phyloP scores from a whole-genome alignment of 2,329 filamentous ascomycete species.

The Biscogniauxia mediterranea region DNA sequence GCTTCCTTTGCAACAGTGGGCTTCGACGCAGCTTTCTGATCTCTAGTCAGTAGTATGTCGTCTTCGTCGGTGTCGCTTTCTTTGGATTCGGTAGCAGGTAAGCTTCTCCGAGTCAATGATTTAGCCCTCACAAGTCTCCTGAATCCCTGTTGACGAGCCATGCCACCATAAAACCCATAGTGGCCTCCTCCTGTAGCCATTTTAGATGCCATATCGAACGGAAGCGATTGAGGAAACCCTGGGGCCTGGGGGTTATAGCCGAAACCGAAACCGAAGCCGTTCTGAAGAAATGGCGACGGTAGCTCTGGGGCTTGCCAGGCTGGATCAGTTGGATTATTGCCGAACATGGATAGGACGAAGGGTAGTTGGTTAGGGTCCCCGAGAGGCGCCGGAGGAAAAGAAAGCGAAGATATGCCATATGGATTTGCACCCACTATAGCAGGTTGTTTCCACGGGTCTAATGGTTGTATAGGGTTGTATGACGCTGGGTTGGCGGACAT shows the following conservation, averaged over 20 bases:
- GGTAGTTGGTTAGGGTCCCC: no score
- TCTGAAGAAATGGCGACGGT: constrained; percentile 25
- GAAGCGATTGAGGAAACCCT: constrained; percentile 11
- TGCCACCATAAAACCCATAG: constrained; percentile 5
- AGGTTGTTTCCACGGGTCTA: constrained; percentile 6
- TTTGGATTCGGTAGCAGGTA: constrained; percentile 4
- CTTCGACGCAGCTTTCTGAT: constrained; percentile 3
- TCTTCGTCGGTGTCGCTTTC: constrained; percentile 24
- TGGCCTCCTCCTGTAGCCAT: constrained; percentile 7
- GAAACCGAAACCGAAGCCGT: constrained; percentile 33
- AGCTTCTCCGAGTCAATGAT: constrained; percentile 11
- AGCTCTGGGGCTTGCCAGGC: constrained; percentile 37
- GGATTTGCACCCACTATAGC: constrained; percentile 7
- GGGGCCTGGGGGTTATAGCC: constrained; percentile 12
- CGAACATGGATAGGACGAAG: constrained; percentile 16
- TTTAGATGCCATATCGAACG: constrained; percentile 14
- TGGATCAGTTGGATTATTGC: constrained; percentile 32
- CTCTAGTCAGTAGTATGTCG: constrained; percentile 24
- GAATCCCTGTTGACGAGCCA: constrained; percentile 5
- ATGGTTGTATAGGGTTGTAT: constrained; percentile 6
- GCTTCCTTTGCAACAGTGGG: background rate
- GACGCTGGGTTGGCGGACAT: constrained; percentile 7
- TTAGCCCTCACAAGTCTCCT: constrained; percentile 20
- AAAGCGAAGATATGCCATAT: constrained; percentile 20
- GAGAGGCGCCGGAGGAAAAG: no score